These are phyloP conservation scores for Kodamaea nitidulidarum DNA, from an alignment of 805 yeast genomes.

Conservation along the genomic window DNA sequence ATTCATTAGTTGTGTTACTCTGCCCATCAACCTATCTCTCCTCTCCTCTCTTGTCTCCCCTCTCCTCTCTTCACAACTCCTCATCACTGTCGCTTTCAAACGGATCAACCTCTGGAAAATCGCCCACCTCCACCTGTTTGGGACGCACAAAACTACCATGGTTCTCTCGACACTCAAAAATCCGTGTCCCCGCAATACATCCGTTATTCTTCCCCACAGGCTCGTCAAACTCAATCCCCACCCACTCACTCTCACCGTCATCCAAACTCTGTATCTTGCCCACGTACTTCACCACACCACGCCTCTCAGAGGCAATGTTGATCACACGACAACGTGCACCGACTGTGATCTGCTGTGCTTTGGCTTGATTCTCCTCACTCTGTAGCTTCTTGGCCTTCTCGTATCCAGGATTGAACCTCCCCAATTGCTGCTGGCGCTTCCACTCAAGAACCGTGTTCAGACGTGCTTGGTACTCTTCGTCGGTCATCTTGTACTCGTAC, in stretches of 20 bases:
- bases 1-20: too few relatives aligned
- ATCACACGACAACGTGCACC: slow-evolving; percentile 55
- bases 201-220: slow-evolving; percentile 90
- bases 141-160: slow-evolving; percentile 84
- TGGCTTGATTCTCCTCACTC: slow-evolving; percentile 27
- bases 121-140: slow-evolving; percentile 61
- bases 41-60: too few relatives aligned
- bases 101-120: slow-evolving; percentile 49
- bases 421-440: slow-evolving; percentile 67
- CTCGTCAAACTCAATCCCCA: slow-evolving; percentile 81
- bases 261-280: slow-evolving; percentile 67
- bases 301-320: slow-evolving; percentile 46
- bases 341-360: slow-evolving; percentile 29
- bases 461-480: slow-evolving; percentile 58
- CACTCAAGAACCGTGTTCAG: slow-evolving; percentile 66
- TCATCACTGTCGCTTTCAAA: slow-evolving; percentile 46
- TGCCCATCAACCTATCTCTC: too few relatives aligned
- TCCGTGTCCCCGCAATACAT: slow-evolving; percentile 51
- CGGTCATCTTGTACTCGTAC: slow-evolving; percentile 46
- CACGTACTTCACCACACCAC: slow-evolving; percentile 67
- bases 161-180: slow-evolving; percentile 53
- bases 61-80: not conserved
- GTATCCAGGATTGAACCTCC: slow-evolving; percentile 63
- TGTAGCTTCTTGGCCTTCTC: slow-evolving; percentile 23
- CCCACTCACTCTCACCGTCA: slow-evolving; percentile 52